Evolutionary conservation across 2,329 filamentous ascomycete genomes (phyloP), one percentile per base, ranked within the genome.

Genomic region (Xylariaceae sp.): DNA sequence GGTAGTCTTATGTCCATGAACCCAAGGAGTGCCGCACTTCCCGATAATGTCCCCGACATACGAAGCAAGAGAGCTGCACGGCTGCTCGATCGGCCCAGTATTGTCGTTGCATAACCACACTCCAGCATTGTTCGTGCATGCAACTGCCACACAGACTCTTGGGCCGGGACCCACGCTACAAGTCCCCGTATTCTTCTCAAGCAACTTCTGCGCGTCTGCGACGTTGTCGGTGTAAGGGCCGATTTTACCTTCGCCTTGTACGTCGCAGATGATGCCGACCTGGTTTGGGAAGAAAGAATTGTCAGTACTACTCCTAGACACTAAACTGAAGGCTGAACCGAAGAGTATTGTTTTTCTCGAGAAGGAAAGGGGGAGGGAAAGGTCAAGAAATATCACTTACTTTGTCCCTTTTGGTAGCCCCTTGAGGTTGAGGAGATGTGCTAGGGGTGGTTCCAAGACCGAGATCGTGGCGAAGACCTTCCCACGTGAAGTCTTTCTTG

Each of bases 81-180:
- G 1, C 2, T 24, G 54, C 16, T 33, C 16, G 16, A 63, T 43
- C 2, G 16, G 9, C 21, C 2, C 0, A 1, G 16, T 4, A 6
- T 53, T 62, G 49, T 64, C 63, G 49, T 65, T 65, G 46, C 62
- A 64, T 17, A 66, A 36, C 57, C 57, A 66, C 7, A 64, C 48
- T 1, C 40, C 60, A 1, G 60, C 56, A 11, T 58, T 24, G 8
- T 46, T 7, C 12, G 44, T 46, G 26, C 64, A 64, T 11, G 34
- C 36, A 28, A 61, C 17, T 1, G 39, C 47, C 2, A 39, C 14
- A 36, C 62, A 66, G 3, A 34, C 40, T 14, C 43, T 14, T 14
- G 59, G 59, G 2, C 54, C 60, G 7, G 43, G 5, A 6, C 2
- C 26, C 17, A 48, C 44, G 6, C 14, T 4, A 23, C 54, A 56